Evolutionary conservation across 1,284 basidiomycete genomes (phyloP), one percentile per base, ranked within the genome.

Genomic region (Marasmius tenuissimus): DNA sequence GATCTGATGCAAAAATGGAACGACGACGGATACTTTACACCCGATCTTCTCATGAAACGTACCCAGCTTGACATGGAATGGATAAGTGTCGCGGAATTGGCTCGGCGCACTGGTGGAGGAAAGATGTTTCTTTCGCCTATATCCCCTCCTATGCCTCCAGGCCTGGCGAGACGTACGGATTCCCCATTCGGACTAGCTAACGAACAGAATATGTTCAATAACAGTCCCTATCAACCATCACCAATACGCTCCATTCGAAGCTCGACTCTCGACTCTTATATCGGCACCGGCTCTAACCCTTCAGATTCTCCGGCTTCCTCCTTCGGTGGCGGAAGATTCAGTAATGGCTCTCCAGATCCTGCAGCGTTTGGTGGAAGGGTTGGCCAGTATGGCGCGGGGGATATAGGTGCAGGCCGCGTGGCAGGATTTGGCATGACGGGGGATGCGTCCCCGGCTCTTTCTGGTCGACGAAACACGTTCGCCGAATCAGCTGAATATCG

Each of bases 1-100:
- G 86, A 90, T 65, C 74, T 92, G 63, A 98, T 99, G 97, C 96
- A 98, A 77, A 93, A 94, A 68, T 98, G 97, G 97, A 92, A 89
- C 73, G 88, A 93, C 60, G 92, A 92, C 71, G 91, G 91, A 14
- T 99, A 97, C 78, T 98, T 99, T 73, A 81, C 86, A n/a, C 80
- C 88, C 51, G 89, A 94, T 65, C 82, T 98, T 35, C 86, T 93
- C 39, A 89, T 97, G 84, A 93, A 91, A 70, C 88, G 94, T 55
- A 87, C 83, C 11, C 79, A 83, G 66, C 67, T 89, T 55, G 90
- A 93, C 70, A 68, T 69, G 9, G 83, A 87, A 8, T 93, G 88
- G 87, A 83, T 78, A 54, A 76, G 87, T 57, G 84, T 92, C 7
- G 83, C 81, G 61, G 83, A 85, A 56, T 77, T 91, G 47, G 73